Conservation (phyloP, 2,329 filamentous ascomycete genomes). For the Talaromyces sp. region DNA sequence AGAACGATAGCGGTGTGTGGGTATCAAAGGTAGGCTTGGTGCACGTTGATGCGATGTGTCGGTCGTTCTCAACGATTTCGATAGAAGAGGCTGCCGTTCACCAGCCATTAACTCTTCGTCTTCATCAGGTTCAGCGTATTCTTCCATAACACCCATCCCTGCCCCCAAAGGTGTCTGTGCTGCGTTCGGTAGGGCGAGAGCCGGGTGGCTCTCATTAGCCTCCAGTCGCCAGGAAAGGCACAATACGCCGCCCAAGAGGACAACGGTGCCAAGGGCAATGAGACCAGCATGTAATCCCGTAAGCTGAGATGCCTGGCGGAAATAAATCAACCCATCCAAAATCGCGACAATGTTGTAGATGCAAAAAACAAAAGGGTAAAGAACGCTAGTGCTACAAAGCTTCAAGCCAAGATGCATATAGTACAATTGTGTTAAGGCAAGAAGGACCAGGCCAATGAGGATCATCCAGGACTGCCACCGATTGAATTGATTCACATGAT, state of each 20-base stretch:
- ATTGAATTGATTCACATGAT: constrained; percentile 86
- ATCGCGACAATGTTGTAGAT: constrained; percentile 99
- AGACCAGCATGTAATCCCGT: constrained; percentile 63
- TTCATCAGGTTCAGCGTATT: constrained; percentile 26
- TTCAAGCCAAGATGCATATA: constrained; percentile 92
- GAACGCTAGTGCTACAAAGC: constrained; percentile 86
- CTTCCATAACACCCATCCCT: constrained; percentile 73
- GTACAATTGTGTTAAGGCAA: constrained; percentile 88
- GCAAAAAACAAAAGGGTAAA: constrained; percentile 97
- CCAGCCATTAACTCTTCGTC: constrained; percentile 40
- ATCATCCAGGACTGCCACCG: constrained; percentile 95
- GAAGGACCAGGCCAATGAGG: constrained; percentile 68
- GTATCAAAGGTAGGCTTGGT: constrained; percentile 29
- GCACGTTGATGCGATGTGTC: constrained; percentile 29
- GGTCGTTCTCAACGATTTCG: constrained; percentile 22
- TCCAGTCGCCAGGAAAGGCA: constrained; percentile 90
- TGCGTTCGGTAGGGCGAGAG: constrained; percentile 46
- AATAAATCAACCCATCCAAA: constrained; percentile 94
- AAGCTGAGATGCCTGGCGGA: constrained; percentile 78
- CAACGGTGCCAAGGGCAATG: constrained; percentile 78
- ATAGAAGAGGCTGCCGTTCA: constrained; percentile 38
- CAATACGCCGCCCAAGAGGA: constrained; percentile 81
- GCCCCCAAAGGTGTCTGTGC: constrained; percentile 66
- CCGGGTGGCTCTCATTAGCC: constrained; percentile 47
- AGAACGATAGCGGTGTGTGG: constrained; percentile 39